Evolutionary conservation across 306 rosid genomes (phyloP).

Genomic region (Lablab purpureus): DNA sequence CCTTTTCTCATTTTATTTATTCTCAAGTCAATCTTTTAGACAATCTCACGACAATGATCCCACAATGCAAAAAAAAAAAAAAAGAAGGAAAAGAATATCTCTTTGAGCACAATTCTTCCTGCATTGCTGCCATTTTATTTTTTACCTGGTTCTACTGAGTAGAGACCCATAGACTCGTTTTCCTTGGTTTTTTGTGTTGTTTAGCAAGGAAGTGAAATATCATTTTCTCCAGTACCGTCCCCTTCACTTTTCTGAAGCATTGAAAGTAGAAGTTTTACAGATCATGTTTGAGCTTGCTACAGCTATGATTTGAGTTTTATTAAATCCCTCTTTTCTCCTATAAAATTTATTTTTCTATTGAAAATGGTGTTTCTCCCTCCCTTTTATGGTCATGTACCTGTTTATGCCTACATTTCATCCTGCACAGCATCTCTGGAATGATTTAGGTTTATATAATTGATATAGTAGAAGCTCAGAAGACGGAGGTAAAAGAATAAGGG

Average conservation of each 20-base stretch:
- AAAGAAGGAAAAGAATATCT: background rate
- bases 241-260: background rate
- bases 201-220: background rate
- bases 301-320: conserved; percentile 6
- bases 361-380: background rate
- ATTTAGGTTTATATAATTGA: conserved; percentile 14
- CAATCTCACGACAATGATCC: too few species aligned
- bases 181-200: background rate
- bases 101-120: background rate
- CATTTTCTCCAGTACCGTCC: background rate
- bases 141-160: background rate
- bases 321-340: background rate
- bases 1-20: too few species aligned
- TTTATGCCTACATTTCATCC: background rate
- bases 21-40: too few species aligned
- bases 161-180: background rate
- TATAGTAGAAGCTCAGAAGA: background rate
- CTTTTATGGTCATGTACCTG: background rate
- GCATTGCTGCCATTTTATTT: conserved; percentile 1
- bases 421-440: background rate
- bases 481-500: conserved; percentile 30
- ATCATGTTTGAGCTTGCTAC: background rate
- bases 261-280: background rate
- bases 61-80: too few species aligned
- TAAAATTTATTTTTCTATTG: background rate